These are phyloP conservation scores for Tulasnella sp. DNA, from an alignment of 768 basidiomycete species.

Conservation along the genomic window DNA sequence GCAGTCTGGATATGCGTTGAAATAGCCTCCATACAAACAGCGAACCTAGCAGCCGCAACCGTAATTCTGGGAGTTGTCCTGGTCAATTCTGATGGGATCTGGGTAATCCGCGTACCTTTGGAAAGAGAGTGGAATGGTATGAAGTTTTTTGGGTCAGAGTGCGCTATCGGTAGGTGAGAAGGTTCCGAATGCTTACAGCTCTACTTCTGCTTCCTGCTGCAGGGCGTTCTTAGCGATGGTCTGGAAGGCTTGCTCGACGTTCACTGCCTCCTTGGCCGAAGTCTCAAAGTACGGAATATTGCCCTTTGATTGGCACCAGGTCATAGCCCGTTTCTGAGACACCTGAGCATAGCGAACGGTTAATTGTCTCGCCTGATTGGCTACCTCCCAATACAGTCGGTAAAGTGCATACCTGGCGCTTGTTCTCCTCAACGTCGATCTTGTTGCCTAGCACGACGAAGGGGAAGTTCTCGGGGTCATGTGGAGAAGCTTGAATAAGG, in stretches of 20 bases:
- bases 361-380: neutral
- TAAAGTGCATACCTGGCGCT: constrained; percentile 66
- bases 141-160: constrained; percentile 5
- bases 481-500: constrained; percentile 95
- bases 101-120: constrained; percentile 94
- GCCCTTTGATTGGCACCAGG: constrained; percentile 99
- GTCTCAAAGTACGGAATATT: constrained; percentile 99
- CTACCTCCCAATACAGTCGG: neutral
- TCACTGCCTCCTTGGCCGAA: constrained; percentile 99
- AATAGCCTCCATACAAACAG: neutral
- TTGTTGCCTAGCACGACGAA: constrained; percentile 99
- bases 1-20: neutral
- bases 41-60: constrained; percentile 72
- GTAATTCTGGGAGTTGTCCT: constrained; percentile 83
- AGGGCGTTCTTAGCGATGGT: constrained; percentile 99
- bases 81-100: constrained; percentile 94
- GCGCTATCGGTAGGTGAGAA: neutral
- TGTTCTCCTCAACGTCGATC: constrained; percentile 99
- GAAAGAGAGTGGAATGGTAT: constrained; percentile 5
- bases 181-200: constrained; percentile 53
- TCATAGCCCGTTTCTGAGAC: constrained; percentile 98
- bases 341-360: constrained; percentile 47
- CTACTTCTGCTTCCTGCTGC: constrained; percentile 94
- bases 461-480: constrained; percentile 99
- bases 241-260: constrained; percentile 99